Percentiles rank a stretch among this genome's conserved stretches.
These are phyloP conservation scores for Podaxis sp. DNA, from an alignment of 768 basidiomycete species.

Conservation along the genomic window DNA sequence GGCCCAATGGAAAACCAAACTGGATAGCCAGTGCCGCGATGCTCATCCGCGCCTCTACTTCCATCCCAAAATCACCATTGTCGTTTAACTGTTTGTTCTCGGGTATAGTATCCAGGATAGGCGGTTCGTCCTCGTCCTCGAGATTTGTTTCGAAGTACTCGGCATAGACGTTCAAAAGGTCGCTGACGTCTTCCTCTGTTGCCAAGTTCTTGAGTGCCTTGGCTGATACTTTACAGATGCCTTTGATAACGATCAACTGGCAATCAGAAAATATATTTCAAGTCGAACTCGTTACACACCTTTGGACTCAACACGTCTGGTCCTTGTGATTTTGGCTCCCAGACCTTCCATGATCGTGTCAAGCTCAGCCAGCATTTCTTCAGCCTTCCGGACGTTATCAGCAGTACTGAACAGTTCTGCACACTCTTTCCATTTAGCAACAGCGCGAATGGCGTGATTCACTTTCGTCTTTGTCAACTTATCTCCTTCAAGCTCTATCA, in stretches of 20 bases:
- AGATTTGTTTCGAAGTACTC: background rate
- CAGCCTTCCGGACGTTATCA: background rate
- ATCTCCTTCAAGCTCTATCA: background rate
- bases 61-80: background rate
- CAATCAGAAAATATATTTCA: background rate
- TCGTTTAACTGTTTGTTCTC: background rate
- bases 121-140: background rate
- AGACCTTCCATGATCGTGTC: background rate
- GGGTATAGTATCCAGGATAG: background rate
- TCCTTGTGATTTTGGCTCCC: background rate
- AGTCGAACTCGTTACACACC: background rate
- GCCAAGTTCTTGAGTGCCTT: background rate
- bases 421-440: conserved; percentile 5
- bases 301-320: background rate
- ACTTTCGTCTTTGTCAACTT: background rate
- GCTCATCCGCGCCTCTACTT: background rate
- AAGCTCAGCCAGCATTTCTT: background rate
- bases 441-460: background rate
- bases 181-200: background rate
- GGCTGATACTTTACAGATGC: background rate
- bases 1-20: background rate
- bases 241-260: background rate
- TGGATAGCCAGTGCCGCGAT: background rate
- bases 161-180: background rate
- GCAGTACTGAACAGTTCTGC: background rate